Base-by-base conservation (phyloP, 148 eudicot genomes). In the Cornus florida region DNA sequence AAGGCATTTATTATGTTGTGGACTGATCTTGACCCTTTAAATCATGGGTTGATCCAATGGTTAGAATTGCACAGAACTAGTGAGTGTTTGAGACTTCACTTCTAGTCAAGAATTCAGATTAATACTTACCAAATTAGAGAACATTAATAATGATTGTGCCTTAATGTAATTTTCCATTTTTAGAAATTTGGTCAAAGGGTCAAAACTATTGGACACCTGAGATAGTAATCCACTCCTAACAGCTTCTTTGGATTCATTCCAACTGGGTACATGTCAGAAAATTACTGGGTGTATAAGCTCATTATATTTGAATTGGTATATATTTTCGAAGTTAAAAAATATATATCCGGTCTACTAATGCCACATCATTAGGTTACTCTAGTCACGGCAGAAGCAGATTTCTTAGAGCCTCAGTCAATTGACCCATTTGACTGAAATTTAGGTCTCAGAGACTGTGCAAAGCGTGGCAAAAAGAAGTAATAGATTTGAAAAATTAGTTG, bases 41-140 rank as follows among this genome's bases (percentile, higher is more conserved):
- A 74, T 53, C 13, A 76, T 60, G 67, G 66, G 66, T 33, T 71
- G 14, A 77, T 87, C 82, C 68, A 77, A 77, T 70, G 82, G 84
- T 69, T 70, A 69, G 73, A 22, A 78, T 81, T 77, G 11, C 23
- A 67, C 4, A 68, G 38, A 20, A 68, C 71, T 68, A 32, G 5
- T 3, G 41, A 68, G 71, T 28, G 71, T 68, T 4, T 22, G n/a
- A 68, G 71, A 24, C 20, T 23, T 67, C 14, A 19, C 12, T 6
- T 19, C 0, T 68, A 16, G 65, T 60, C 65, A 60, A 60, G 65
- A 20, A 14, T 20, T 60, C 16, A 16, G n/a, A 5, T 14, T 10
- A 67, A 12, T 28, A 33, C 64, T 68, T 31, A n/a, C 73, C 79
- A 31, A 77, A 68, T 77, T 32, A 12, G 33, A 23, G 48, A 17